Conservation (phyloP, 768 basidiomycete genomes). For the Leucocoprinus birnbaumii region DNA sequence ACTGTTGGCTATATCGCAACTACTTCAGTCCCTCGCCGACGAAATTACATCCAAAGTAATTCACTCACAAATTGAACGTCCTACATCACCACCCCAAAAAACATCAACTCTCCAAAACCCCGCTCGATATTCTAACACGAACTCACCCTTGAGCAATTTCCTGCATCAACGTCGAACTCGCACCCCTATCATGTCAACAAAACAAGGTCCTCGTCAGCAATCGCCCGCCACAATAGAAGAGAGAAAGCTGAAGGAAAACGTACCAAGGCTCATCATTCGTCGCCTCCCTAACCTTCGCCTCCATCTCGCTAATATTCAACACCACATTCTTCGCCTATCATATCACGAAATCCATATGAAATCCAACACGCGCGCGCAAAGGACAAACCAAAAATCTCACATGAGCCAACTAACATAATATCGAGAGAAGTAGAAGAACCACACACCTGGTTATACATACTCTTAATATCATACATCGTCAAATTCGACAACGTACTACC, state of each 20-base stretch:
- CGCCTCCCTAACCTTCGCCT: slow-evolving; percentile 93
- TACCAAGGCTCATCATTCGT: slow-evolving; percentile 99
- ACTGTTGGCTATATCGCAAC: slow-evolving; percentile 69
- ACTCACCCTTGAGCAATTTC: slow-evolving; percentile 93
- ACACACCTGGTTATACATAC: slow-evolving; percentile 87
- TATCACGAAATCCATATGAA: slow-evolving; percentile 14
- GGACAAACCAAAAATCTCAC: not conserved
- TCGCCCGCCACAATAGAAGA: too few species aligned
- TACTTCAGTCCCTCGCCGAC: not conserved
- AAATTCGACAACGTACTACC: slow-evolving; percentile 75
- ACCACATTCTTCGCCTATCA: slow-evolving; percentile 91
- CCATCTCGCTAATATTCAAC: slow-evolving; percentile 94
- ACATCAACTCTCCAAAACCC: too few species aligned
- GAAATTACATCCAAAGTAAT: not conserved
- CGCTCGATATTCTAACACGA: too few species aligned
- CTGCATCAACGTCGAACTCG: slow-evolving; percentile 96
- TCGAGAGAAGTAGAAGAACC: not conserved
- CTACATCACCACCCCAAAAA: slow-evolving; percentile 34
- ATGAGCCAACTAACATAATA: slow-evolving; percentile 6
- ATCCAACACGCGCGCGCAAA: not conserved
- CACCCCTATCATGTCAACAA: slow-evolving; percentile 93
- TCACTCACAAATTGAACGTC: slow-evolving; percentile 95
- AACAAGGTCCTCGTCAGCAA: too few species aligned
- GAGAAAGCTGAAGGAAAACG: too few species aligned
- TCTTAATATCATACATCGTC: slow-evolving; percentile 91